Evolutionary conservation across 768 basidiomycete genomes (phyloP), one percentile per base, ranked within the genome.

Genomic region (Obba rivulosa): DNA sequence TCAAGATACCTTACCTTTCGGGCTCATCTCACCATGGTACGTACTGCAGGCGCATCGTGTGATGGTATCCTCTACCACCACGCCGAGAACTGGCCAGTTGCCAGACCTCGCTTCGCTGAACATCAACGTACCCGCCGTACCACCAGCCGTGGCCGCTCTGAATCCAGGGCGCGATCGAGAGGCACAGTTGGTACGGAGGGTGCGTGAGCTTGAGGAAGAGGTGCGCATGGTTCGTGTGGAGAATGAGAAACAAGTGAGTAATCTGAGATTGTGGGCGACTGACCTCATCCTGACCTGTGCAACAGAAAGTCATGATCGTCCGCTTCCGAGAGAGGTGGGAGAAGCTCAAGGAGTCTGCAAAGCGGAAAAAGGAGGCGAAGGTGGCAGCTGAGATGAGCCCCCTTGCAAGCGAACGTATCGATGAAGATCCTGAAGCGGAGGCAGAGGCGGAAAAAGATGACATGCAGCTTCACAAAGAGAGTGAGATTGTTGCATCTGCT

Each of bases 271-370:
- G 24, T 21, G 22, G 2, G 24, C 20, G 17, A 31, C 16, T 34
- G 43, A n/a, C 17, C 9, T 8, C 18, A 25, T 18, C 38, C 45
- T 59, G 43, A 58, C 42, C 50, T 11, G 3, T 36, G 23, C 34
- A 58, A 50, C 66, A 92, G 90, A 87, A 85, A 81, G 72, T 79
- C 10, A 86, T 89, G 78, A 89, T 91, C 54, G 72, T 75, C 18
- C 85, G 86, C 57, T 92, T 87, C 66, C 79, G 85, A 22, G 90
- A 92, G 66, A 76, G 87, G 35, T 92, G 90, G 90, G 87, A 88
- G 62, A 91, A 89, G 64, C 70, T 92, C 48, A 92, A 92, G 62
- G 91, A 92, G 59, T 86, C 85, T 22, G 85, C 88, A 8, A 89
- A 83, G 65, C 80, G 85, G 51, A 91, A 92, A 69, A 87, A 90